phyloP scores from a whole-genome alignment of 2,329 filamentous ascomycete species.

The Tolypocladium inflatum region DNA sequence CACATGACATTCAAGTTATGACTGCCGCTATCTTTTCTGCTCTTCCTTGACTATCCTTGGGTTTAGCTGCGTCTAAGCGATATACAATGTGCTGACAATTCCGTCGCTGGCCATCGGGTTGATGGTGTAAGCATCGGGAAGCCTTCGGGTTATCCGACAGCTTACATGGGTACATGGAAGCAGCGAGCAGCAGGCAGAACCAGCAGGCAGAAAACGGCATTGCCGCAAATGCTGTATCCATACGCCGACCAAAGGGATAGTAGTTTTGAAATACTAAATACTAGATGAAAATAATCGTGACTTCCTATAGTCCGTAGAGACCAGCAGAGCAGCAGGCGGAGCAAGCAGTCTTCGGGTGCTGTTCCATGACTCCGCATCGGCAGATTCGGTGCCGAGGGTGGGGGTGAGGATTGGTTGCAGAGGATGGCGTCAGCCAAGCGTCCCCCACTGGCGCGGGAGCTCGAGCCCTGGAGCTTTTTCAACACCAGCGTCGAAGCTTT shows the following conservation, averaged over 20 bases:
- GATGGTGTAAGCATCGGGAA: not conserved
- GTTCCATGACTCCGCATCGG: not conserved
- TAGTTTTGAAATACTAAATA: not conserved
- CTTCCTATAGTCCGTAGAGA: not conserved
- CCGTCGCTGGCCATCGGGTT: not conserved
- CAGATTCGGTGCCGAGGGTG: not conserved
- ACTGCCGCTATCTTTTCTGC: not conserved
- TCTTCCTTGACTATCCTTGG: not conserved
- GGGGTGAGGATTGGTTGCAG: not conserved
- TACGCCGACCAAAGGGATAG: too few relatives aligned
- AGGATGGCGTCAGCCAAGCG: not conserved
- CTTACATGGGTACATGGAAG: not conserved
- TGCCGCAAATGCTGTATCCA: too few relatives aligned
- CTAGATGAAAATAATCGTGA: not conserved
- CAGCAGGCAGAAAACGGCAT: not conserved
- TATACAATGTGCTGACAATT: not conserved
- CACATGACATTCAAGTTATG: not conserved
- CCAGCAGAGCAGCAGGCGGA: not conserved
- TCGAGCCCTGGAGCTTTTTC: not conserved
- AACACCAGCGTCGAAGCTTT: not conserved
- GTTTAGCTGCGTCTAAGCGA: not conserved
- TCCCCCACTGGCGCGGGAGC: not conserved
- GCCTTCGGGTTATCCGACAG: not conserved
- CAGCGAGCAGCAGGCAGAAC: not conserved
- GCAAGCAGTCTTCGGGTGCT: not conserved